phyloP scores from a whole-genome alignment of 768 basidiomycete genomes.

The Boletus subcaerulescens region DNA sequence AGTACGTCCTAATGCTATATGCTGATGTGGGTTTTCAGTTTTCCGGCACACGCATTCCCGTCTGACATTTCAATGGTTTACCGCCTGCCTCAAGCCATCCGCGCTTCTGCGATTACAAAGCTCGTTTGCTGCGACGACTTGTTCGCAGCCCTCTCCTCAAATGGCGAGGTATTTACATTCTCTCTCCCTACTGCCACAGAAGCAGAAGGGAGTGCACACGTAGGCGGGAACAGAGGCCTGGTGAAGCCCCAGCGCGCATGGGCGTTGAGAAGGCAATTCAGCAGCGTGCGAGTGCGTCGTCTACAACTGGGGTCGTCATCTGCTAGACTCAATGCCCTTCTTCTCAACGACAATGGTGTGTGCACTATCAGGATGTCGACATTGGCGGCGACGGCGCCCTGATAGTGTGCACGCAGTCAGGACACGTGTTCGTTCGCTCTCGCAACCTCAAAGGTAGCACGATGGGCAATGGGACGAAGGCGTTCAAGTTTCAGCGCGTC shows the following conservation, averaged over 20 bases:
- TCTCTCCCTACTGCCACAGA: slow-evolving; percentile 40
- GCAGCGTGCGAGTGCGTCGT: slow-evolving; percentile 64
- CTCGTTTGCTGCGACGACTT: slow-evolving; percentile 74
- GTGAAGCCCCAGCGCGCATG: slow-evolving; percentile 84
- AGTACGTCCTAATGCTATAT: not conserved
- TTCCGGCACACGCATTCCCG: slow-evolving; percentile 75
- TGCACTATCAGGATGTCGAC: slow-evolving; percentile 67
- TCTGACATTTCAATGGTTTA: slow-evolving; percentile 67
- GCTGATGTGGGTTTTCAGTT: slow-evolving; percentile 39
- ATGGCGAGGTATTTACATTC: slow-evolving; percentile 93
- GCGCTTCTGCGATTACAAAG: slow-evolving; percentile 72
- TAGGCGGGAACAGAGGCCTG: slow-evolving; percentile 31
- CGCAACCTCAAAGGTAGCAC: slow-evolving; percentile 39
- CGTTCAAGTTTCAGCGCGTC: slow-evolving; percentile 76
- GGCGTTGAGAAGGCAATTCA: slow-evolving; percentile 84
- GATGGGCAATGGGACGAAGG: slow-evolving; percentile 37
- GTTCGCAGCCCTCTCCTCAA: slow-evolving; percentile 79
- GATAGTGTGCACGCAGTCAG: slow-evolving; percentile 91
- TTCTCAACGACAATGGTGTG: not conserved
- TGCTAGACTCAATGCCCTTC: not conserved
- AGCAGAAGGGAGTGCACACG: slow-evolving; percentile 16
- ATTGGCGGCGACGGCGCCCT: slow-evolving; percentile 84
- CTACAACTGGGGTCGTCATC: not conserved
- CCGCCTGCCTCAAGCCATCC: slow-evolving; percentile 73
- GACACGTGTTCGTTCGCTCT: slow-evolving; percentile 86